Base-by-base conservation (phyloP, 495 filamentous ascomycete species). In the Penicillium robsamsonii region DNA sequence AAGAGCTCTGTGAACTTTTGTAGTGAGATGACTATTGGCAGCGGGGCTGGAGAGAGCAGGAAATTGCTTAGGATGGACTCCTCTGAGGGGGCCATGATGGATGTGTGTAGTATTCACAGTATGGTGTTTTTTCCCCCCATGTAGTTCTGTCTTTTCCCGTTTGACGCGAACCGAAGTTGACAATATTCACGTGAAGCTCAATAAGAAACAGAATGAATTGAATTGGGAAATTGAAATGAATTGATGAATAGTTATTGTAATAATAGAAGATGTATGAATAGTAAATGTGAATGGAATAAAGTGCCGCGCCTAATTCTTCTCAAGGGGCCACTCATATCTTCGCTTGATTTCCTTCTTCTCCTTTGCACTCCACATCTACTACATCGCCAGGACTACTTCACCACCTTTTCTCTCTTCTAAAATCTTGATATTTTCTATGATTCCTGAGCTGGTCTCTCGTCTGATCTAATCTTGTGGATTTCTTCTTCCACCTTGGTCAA, bases 1-100 rank as follows among this genome's bases (percentile, higher is more conserved):
- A 96, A 94, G 37, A 94, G 75, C 27, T 85, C 79, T 29, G 82
- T 84, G 74, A 95, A 95, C 58, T 90, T 81, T 48, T 84, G 76
- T 27, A 93, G 73, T 13, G 90, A 84, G 61, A 93, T 79, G 53
- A 91, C 75, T 37, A 85, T 81, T 8, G 87, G 86, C 49, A 94
- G 72, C 27, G 87, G 79, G 5, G 90, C 85, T 7, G 90, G 87
- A 15, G 86, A 76, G 46, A 95, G 84, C 38, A 96, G 77, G 61
- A 93, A 95, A 58, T 86, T 87, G 67, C 75, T 80, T 50, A 96
- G 80, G 59, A 96, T 88, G 4, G 80, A 80, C 38, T 78, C 71
- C 64, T 93, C 89, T 29, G 84, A 85, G 9, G 87, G 86, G 17
- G 89, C 76, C 89, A 91, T 91, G 43, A 35, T 68, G 58, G 24